phyloP scores from a whole-genome alignment of 768 basidiomycete genomes.

The Tulasnella sp. region DNA sequence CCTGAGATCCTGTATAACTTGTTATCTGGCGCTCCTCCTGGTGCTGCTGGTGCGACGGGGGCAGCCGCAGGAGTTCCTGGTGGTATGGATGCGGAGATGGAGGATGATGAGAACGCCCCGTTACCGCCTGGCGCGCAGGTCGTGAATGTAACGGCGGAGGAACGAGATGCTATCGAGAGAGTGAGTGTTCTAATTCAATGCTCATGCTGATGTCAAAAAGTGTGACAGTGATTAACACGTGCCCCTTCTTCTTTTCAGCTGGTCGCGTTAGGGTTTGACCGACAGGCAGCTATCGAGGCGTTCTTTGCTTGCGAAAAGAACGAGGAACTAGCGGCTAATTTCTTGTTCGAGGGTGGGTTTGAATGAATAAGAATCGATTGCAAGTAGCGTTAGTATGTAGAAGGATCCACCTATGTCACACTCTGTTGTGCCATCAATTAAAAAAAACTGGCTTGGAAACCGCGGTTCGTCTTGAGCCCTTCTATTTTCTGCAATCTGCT shows the following conservation, averaged over 20 bases:
- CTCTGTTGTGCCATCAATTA: no score
- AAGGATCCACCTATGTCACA: no score
- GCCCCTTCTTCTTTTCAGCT: slow-evolving; percentile 38
- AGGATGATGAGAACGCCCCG: slow-evolving; percentile 30
- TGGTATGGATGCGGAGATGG: slow-evolving; percentile 15
- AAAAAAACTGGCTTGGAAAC: no score
- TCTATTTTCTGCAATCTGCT: no score
- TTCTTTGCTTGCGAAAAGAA: slow-evolving; percentile 95
- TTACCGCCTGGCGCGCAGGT: slow-evolving; percentile 44
- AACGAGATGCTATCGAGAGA: slow-evolving; percentile 77
- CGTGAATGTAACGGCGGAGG: slow-evolving; percentile 74
- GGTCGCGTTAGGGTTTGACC: slow-evolving; percentile 75
- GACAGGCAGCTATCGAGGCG: slow-evolving; percentile 73
- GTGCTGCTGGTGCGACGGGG: slow-evolving; percentile 24
- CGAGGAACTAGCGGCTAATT: slow-evolving; percentile 93
- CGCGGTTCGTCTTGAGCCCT: no score
- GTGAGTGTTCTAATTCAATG: slow-evolving; percentile 36
- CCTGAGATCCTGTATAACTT: slow-evolving; percentile 58
- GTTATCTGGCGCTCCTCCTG: slow-evolving; percentile 37
- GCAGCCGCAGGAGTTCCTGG: slow-evolving; percentile 27
- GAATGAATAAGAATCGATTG: slow-evolving; percentile 13
- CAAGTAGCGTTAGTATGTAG: no score
- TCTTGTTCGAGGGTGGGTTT: slow-evolving; percentile 65
- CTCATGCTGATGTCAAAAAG: not conserved
- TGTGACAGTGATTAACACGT: not conserved